Evolutionary conservation across 2,329 filamentous ascomycete genomes (phyloP).

Genomic region (Epicoccum sorghinum): DNA sequence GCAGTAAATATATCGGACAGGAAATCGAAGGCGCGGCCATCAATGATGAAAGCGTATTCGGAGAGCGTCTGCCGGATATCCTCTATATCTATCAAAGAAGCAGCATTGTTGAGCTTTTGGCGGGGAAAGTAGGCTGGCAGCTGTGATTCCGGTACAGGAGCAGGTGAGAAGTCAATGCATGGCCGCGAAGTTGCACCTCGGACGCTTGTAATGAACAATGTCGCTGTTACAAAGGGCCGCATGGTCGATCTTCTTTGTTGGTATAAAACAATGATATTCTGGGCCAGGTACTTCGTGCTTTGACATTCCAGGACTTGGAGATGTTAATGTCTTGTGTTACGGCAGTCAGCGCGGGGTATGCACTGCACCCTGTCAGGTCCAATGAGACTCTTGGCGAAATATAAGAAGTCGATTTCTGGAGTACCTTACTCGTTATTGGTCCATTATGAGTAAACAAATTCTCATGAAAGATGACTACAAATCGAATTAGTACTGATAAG

Average conservation of each 20-base stretch:
- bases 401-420: no score
- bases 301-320: no score
- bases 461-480: no score
- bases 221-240: not conserved
- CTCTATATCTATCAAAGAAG: not conserved
- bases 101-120: not conserved
- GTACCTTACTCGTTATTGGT: no score
- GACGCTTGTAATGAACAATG: not conserved
- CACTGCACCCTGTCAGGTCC: no score
- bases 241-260: not conserved
- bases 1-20: not conserved
- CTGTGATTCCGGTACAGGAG: not conserved
- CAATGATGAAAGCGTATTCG: conserved; percentile 2
- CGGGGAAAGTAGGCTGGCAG: conserved; percentile 3
- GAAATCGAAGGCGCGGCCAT: not conserved
- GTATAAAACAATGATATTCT: no score
- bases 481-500: no score
- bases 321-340: no score
- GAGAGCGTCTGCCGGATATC: conserved; percentile 7
- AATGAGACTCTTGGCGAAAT: no score
- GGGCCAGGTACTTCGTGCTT: no score
- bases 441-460: no score
- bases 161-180: not conserved
- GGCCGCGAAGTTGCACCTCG: not conserved
- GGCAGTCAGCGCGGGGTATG: no score